Conservation (phyloP, 805 yeast genomes). For the Limtongia smithiae region DNA sequence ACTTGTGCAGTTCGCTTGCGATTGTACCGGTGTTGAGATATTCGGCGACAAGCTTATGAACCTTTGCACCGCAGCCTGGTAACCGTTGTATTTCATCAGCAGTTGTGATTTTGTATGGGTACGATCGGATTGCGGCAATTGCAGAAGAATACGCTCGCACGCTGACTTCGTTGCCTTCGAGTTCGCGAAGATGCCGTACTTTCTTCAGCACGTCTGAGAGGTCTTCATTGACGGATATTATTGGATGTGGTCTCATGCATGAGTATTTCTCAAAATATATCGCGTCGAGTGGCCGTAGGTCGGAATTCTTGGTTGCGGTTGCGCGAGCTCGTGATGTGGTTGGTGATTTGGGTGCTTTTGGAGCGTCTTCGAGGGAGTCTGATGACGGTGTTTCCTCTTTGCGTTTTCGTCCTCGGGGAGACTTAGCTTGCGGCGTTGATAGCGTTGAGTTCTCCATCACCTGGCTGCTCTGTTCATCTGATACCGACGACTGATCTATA, state of each 20-base stretch:
- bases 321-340: background rate
- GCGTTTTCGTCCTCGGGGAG: no score
- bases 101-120: conserved; percentile 18
- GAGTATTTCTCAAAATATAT: conserved; percentile 11
- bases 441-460: no score
- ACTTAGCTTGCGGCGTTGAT: no score
- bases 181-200: conserved; percentile 22
- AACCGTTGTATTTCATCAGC: conserved; percentile 13
- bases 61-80: conserved; percentile 29
- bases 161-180: conserved; percentile 18
- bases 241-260: conserved; percentile 25
- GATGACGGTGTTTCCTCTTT: no score
- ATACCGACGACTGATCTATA: no score
- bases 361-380: no score
- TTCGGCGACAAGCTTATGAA: conserved; percentile 19
- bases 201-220: conserved; percentile 2
- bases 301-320: background rate
- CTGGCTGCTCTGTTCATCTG: no score
- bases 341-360: background rate
- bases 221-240: conserved; percentile 16
- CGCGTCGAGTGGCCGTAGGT: conserved; percentile 3
- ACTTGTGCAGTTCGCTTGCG: conserved; percentile 16
- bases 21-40: conserved; percentile 23
- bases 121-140: conserved; percentile 24
- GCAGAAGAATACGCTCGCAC: conserved; percentile 29